Evolutionary conservation across 306 rosid species (phyloP).

Genomic region (Alnus glutinosa): DNA sequence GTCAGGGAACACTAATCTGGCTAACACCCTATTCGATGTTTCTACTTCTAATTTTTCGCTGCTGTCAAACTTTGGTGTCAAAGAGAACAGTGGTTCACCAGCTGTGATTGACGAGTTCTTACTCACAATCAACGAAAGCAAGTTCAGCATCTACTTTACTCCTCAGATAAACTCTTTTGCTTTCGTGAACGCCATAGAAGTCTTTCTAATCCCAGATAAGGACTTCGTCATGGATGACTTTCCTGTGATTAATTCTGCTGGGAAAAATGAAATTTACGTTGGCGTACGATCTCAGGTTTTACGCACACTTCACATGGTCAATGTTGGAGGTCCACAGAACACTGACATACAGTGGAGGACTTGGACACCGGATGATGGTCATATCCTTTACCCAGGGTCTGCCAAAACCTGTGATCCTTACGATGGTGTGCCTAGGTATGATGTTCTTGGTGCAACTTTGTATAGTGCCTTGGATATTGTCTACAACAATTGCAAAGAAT

Average conservation of each 20-base stretch:
- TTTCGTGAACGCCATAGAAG: conserved; percentile 57
- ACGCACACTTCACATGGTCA: conserved; percentile 29
- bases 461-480: conserved; percentile 30
- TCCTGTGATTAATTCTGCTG: not conserved
- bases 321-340: conserved; percentile 34
- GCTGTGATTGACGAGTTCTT: conserved; percentile 31
- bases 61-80: conserved; percentile 12
- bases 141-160: conserved; percentile 22
- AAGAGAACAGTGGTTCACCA: not conserved
- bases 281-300: not conserved
- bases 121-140: not conserved
- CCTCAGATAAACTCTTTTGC: conserved; percentile 30
- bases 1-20: conserved; percentile 10
- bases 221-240: fast-evolving
- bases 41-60: conserved; percentile 22
- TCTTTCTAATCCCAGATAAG: conserved; percentile 29
- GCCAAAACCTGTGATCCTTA: not conserved
- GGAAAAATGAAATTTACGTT: not conserved
- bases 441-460: not conserved
- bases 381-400: not conserved
- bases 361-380: not conserved
- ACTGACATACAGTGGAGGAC: conserved; percentile 5
- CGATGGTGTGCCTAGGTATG: fast-evolving
- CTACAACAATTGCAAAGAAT: conserved; percentile 27
- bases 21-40: conserved; percentile 44